phyloP scores from a whole-genome alignment of 2,329 filamentous ascomycete genomes.

The Lachnellula cervina region DNA sequence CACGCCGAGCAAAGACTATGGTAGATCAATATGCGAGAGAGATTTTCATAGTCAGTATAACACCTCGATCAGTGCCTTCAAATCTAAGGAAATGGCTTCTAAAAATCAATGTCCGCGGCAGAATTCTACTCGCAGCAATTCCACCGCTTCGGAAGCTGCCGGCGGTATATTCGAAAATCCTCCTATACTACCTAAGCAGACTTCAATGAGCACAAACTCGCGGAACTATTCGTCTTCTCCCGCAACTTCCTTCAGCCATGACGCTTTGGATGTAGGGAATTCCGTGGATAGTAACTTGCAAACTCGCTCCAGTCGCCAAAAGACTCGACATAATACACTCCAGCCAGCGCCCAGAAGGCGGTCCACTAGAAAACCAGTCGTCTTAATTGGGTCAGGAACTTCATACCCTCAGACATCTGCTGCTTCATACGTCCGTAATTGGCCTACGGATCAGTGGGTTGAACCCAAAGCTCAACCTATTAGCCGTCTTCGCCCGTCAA shows the following conservation, averaged over 20 bases:
- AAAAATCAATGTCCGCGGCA: too few species aligned
- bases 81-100: too few species aligned
- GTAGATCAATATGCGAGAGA: neutral
- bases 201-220: neutral
- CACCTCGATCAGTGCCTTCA: neutral
- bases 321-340: neutral
- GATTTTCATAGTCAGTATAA: neutral
- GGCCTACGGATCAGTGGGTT: neutral
- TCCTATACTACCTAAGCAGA: neutral
- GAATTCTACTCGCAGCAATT: neutral
- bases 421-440: neutral
- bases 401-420: neutral
- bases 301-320: neutral
- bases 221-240: conserved; percentile 8
- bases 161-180: neutral
- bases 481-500: neutral
- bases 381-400: neutral
- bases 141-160: neutral
- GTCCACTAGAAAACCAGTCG: neutral
- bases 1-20: neutral
- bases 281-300: neutral
- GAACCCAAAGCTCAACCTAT: neutral
- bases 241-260: conserved; percentile 12
- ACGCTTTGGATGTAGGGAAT: neutral
- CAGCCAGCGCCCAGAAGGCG: neutral